Percentiles rank a stretch among this genome's conserved stretches.
phyloP scores from a whole-genome alignment of 116 monocot species.

The Iris pallida region DNA sequence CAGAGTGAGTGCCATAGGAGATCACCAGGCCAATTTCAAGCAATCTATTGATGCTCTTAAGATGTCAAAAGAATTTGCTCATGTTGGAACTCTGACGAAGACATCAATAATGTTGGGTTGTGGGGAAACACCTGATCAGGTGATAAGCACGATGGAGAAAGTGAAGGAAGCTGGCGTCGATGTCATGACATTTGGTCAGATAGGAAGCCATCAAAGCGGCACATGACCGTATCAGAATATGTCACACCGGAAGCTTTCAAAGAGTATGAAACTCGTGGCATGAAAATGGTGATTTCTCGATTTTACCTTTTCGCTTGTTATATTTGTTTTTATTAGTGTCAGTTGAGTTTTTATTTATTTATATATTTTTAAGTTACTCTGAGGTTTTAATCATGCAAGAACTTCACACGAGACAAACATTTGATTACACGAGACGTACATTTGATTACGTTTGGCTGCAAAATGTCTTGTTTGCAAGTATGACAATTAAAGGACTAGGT shows the following conservation, averaged over 20 bases:
- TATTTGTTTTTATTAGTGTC: too few relatives aligned
- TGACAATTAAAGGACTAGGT: too few relatives aligned
- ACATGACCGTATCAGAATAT: conserved; percentile 93
- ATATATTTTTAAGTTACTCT: too few relatives aligned
- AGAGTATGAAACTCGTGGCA: conserved; percentile 59
- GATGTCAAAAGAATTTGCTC: conserved; percentile 81
- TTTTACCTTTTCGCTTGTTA: neutral
- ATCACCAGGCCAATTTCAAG: conserved; percentile 83
- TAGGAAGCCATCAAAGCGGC: conserved; percentile 88
- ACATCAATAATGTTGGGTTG: conserved; percentile 96
- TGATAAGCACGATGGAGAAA: conserved; percentile 83
- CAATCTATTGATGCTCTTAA: conserved; percentile 86
- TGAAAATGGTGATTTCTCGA: conserved; percentile 61
- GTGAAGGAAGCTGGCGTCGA: conserved; percentile 82
- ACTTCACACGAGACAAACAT: too few relatives aligned
- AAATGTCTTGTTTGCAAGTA: too few relatives aligned
- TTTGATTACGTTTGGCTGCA: too few relatives aligned
- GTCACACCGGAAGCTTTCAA: conserved; percentile 92
- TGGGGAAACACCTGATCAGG: conserved; percentile 85
- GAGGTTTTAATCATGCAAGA: too few relatives aligned
- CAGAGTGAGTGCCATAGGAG: conserved; percentile 63
- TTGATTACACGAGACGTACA: too few relatives aligned
- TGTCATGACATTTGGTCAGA: conserved; percentile 96
- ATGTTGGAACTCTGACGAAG: conserved; percentile 73
- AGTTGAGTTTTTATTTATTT: too few relatives aligned